These are phyloP conservation scores for Fragaria iinumae DNA, from an alignment of 306 rosid genomes.

Conservation along the genomic window DNA sequence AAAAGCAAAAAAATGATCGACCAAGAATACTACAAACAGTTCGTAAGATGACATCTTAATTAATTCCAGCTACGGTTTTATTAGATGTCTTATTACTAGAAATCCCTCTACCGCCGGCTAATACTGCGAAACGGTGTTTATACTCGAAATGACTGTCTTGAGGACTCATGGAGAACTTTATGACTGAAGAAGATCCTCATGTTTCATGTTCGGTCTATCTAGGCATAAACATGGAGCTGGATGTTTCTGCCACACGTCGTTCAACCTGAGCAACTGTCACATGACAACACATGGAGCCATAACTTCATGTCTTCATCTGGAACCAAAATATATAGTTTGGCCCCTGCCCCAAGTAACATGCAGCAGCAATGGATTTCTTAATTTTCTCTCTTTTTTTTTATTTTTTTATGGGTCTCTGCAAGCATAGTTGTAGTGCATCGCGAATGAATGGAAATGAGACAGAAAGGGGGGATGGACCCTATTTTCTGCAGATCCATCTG, in stretches of 20 bases:
- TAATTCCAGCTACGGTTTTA: too few species aligned
- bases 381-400: too few species aligned
- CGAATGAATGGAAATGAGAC: background rate
- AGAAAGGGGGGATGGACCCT: background rate
- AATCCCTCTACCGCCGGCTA: too few species aligned
- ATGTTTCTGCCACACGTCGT: background rate
- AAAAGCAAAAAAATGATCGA: too few species aligned
- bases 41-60: too few species aligned
- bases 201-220: background rate
- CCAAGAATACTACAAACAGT: too few species aligned
- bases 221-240: background rate
- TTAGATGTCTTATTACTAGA: too few species aligned
- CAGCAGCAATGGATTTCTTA: background rate
- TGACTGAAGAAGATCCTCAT: background rate
- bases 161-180: background rate
- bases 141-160: background rate
- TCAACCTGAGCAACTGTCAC: background rate
- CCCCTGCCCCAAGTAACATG: background rate
- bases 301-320: constrained; percentile 13
- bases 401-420: too few species aligned
- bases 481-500: background rate
- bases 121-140: background rate
- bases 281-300: constrained; percentile 11
- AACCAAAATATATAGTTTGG: background rate
- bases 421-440: background rate